Evolutionary conservation across 2,329 filamentous ascomycete species (phyloP), one percentile per base, ranked within the genome.

Genomic region (Diplodia mutila): DNA sequence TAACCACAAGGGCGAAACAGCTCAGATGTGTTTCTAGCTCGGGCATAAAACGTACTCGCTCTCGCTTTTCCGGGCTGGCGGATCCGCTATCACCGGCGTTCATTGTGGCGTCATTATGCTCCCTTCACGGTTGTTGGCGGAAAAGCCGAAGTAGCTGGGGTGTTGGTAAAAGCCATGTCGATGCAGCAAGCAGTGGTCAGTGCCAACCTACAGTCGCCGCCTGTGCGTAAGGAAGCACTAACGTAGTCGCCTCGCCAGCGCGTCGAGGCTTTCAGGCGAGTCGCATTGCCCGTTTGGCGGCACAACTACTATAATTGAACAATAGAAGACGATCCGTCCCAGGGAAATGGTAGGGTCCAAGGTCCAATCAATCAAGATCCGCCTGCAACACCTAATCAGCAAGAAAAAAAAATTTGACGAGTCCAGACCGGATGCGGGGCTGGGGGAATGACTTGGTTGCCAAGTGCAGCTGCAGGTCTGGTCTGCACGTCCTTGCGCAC

Each of bases 171-270:
- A 18, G 34, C 29, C 59, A 23, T 63, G 59, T 51, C 59, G 59
- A 51, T 51, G 59, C 59, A 63, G 46, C 46, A 63, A 51, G 59
- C 59, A 51, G 42, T 63, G 59, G 59, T 51, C 59, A 51, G 46
- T 63, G 59, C 59, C 46, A 37, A 29, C 59, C 27, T 51, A 63
- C 42, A 37, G 6, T 32, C 21, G n/a, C 59, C 34, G 49, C 25
- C 46, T 46, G 27, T 49, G 46, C 46, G 21, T 46, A 32, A 25
- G 23, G 27, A 25, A n/a, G 49, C 27, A 37, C 59, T 39, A 51
- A 63, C 6, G 29, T 18, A 34, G 46, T n/a, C 42, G 59, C 59
- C 23, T 25, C 49, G n/a, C 29, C 49, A 48, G 42, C 12, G 25
- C 23, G 42, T 27, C n/a, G 46, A 63, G 32, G n/a, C 29, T 27